Evolutionary conservation across 1,139 yeast genomes (phyloP).

Genomic region (Suhomyces chickasaworum): DNA sequence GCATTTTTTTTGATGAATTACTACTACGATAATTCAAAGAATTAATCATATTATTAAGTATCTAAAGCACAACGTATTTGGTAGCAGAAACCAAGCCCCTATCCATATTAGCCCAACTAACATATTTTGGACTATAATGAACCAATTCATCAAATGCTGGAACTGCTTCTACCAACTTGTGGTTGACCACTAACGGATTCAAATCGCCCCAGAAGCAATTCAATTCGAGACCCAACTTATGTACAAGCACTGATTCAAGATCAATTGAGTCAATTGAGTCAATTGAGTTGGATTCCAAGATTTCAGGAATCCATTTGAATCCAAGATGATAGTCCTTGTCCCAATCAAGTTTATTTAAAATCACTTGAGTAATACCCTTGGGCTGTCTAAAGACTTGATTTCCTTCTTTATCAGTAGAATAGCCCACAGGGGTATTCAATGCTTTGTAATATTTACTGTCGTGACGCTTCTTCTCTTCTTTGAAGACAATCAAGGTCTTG

Average conservation of each 20-base stretch:
- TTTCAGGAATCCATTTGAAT: conserved; percentile 76
- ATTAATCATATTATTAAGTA: conserved; percentile 1
- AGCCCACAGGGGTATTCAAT: conserved; percentile 47
- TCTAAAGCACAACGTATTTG: conserved; percentile 45
- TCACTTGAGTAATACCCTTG: conserved; percentile 63
- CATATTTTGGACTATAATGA: conserved; percentile 63
- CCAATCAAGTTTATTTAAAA: conserved; percentile 68
- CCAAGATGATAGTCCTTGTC: conserved; percentile 59
- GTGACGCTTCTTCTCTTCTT: conserved; percentile 25
- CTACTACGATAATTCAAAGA: background rate
- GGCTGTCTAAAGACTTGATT: conserved; percentile 54
- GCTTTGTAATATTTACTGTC: conserved; percentile 10
- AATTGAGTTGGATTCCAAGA: conserved; percentile 42
- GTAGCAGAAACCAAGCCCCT: conserved; percentile 66
- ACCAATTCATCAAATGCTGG: conserved; percentile 73
- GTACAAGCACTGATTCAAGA: conserved; percentile 29
- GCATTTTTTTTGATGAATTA: conserved; percentile 18
- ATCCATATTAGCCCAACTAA: conserved; percentile 64
- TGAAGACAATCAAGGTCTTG: conserved; percentile 55
- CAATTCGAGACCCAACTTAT: conserved; percentile 54
- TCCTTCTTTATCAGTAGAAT: conserved; percentile 51
- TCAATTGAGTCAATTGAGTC: conserved; percentile 35
- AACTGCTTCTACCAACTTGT: conserved; percentile 45
- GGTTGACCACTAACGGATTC: conserved; percentile 16
- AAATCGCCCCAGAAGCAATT: conserved; percentile 78